Percentiles rank a stretch among this genome's conserved stretches.
These are phyloP conservation scores for Metarhizium humberi DNA, from an alignment of 2,329 filamentous ascomycete genomes.

Conservation along the genomic window DNA sequence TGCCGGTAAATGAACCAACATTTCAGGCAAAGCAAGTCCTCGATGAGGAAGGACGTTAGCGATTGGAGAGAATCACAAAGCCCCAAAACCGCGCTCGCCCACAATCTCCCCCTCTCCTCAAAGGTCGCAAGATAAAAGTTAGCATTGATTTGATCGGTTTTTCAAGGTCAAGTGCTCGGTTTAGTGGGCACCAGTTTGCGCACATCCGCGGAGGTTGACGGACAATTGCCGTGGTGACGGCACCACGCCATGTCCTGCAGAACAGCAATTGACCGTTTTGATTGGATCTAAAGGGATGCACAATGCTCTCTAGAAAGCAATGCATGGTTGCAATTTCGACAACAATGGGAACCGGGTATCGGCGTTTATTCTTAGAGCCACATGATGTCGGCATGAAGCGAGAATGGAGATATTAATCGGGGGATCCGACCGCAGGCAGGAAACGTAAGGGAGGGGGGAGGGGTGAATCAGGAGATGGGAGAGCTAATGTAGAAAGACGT, in stretches of 20 bases:
- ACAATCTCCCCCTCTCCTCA: no score
- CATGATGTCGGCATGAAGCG: not conserved
- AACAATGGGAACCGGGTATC: not conserved
- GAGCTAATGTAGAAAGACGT: not conserved
- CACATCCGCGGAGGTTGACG: not conserved
- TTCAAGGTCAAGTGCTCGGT: not conserved
- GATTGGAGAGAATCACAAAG: no score
- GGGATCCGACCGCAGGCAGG: not conserved
- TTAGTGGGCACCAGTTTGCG: not conserved
- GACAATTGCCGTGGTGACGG: not conserved
- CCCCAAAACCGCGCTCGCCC: no score
- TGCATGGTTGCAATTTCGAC: not conserved
- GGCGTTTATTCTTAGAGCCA: not conserved
- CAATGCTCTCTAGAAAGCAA: no score
- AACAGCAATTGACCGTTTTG: no score
- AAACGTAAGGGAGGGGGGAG: not conserved
- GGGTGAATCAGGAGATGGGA: not conserved
- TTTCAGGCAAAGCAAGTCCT: no score
- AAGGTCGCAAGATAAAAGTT: no score
- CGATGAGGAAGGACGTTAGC: no score
- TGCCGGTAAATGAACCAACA: no score
- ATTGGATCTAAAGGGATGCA: no score
- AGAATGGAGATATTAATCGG: not conserved
- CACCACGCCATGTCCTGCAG: not conserved
- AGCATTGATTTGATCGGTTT: no score